Percentiles rank a stretch among this genome's conserved stretches.
Evolutionary conservation across 2,329 filamentous ascomycete species (phyloP).

Genomic region (Trichophyton benhamiae): DNA sequence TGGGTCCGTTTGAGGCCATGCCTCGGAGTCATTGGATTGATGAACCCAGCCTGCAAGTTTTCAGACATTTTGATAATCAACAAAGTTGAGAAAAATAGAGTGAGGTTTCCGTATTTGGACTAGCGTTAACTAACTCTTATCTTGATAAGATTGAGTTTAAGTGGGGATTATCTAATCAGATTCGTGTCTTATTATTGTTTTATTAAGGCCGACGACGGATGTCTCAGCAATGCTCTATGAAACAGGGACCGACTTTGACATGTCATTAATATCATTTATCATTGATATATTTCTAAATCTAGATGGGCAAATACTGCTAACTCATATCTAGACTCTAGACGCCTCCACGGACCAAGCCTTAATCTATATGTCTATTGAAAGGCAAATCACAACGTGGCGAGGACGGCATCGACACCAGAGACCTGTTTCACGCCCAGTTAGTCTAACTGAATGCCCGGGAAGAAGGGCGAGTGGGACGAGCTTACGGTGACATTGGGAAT

Average conservation of each 20-base stretch:
- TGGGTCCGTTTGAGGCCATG: neutral
- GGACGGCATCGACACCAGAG: slow-evolving; percentile 28
- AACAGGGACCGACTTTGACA: neutral
- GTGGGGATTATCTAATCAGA: neutral
- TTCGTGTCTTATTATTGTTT: neutral
- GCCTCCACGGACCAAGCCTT: neutral
- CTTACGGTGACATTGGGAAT: slow-evolving; percentile 18
- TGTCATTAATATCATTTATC: neutral
- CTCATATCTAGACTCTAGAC: neutral
- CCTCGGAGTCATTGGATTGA: slow-evolving; percentile 1
- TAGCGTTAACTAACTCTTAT: neutral
- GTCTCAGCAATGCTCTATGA: neutral
- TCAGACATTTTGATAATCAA: neutral
- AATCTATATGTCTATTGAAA: neutral
- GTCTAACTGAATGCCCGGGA: neutral
- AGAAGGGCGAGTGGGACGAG: neutral
- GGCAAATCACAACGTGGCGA: slow-evolving; percentile 27
- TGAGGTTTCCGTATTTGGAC: neutral
- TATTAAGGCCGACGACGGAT: neutral
- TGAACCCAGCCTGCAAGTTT: neutral
- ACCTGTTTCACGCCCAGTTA: slow-evolving; percentile 20
- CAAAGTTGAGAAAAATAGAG: neutral
- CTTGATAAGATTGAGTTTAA: slow-evolving; percentile 1
- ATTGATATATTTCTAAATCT: slow-evolving; percentile 1
- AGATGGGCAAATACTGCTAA: neutral